Evolutionary conservation across 331 rosid genomes (phyloP).

Genomic region (Stylosanthes scabra): DNA sequence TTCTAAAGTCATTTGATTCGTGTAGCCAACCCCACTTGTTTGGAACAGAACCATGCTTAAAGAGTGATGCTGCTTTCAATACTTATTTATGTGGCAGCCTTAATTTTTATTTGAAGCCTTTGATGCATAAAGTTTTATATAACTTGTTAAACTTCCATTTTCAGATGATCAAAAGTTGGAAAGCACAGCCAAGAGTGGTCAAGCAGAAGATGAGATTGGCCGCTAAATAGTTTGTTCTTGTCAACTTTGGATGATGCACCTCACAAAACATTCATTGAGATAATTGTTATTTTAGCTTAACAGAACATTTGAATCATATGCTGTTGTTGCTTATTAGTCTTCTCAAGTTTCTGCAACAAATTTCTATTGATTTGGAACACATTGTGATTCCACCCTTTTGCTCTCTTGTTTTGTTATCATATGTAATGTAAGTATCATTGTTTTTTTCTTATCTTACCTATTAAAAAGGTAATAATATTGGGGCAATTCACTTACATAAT

Average conservation of each 20-base stretch:
- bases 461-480: too few relatives aligned
- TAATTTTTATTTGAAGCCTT: not conserved
- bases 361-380: constrained; percentile 37
- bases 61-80: not conserved
- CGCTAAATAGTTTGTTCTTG: constrained; percentile 13
- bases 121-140: not conserved
- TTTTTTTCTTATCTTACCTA: too few relatives aligned
- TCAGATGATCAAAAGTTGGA: constrained; percentile 50
- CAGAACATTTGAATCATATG: constrained; percentile 33
- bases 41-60: too few relatives aligned
- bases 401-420: not conserved
- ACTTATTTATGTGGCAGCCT: constrained; percentile 5
- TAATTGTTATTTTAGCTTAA: constrained; percentile 29
- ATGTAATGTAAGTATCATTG: too few relatives aligned
- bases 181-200: constrained; percentile 31
- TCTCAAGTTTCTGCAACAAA: constrained; percentile 18
- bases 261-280: not conserved
- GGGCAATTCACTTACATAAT: too few relatives aligned
- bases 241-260: constrained; percentile 31
- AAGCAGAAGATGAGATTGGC: constrained; percentile 40
- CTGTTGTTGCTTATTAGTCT: constrained; percentile 31
- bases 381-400: constrained; percentile 26
- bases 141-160: constrained; percentile 22
- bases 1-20: too few relatives aligned
- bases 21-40: too few relatives aligned